Percentiles rank a stretch among this genome's conserved stretches.
Evolutionary conservation across 2,329 filamentous ascomycete species (phyloP).

Genomic region (Alternaria panax): DNA sequence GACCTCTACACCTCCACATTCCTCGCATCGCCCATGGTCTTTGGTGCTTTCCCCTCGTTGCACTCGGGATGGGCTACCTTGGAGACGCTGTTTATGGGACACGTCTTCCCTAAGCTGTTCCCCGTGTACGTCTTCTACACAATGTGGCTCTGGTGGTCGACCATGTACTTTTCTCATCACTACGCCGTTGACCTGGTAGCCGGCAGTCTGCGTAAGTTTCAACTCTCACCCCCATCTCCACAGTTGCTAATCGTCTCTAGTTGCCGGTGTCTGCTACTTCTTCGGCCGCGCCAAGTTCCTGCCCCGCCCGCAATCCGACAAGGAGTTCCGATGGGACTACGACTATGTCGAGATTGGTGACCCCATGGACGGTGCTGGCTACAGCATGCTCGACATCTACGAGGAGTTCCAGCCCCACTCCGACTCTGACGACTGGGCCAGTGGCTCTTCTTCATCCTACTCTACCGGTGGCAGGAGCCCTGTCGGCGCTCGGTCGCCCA

Average conservation of each 20-base stretch:
- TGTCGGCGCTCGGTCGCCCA: slow-evolving; percentile 54
- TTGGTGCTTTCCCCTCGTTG: slow-evolving; percentile 92
- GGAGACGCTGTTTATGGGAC: slow-evolving; percentile 90
- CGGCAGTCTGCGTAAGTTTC: slow-evolving; percentile 69
- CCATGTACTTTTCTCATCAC: slow-evolving; percentile 97
- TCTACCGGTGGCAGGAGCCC: slow-evolving; percentile 69
- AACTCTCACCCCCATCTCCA: not conserved
- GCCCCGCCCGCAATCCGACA: slow-evolving; percentile 81
- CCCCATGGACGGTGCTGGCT: slow-evolving; percentile 56
- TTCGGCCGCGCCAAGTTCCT: slow-evolving; percentile 81
- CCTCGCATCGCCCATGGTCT: slow-evolving; percentile 87
- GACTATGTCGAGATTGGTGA: slow-evolving; percentile 90
- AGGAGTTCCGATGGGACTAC: slow-evolving; percentile 92
- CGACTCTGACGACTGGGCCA: slow-evolving; percentile 88
- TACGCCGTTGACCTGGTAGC: slow-evolving; percentile 93
- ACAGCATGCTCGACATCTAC: slow-evolving; percentile 64
- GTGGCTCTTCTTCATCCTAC: slow-evolving; percentile 80
- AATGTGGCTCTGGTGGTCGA: slow-evolving; percentile 97
- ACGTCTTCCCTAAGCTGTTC: slow-evolving; percentile 85
- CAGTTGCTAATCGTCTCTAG: slow-evolving; percentile 39
- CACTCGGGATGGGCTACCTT: slow-evolving; percentile 90
- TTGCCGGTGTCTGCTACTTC: slow-evolving; percentile 80
- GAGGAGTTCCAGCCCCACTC: slow-evolving; percentile 60
- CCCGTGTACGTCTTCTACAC: slow-evolving; percentile 83
- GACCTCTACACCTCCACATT: slow-evolving; percentile 95